These are phyloP conservation scores for Heterobasidion annosum DNA, from an alignment of 1,284 basidiomycete species.

Conservation along the genomic window DNA sequence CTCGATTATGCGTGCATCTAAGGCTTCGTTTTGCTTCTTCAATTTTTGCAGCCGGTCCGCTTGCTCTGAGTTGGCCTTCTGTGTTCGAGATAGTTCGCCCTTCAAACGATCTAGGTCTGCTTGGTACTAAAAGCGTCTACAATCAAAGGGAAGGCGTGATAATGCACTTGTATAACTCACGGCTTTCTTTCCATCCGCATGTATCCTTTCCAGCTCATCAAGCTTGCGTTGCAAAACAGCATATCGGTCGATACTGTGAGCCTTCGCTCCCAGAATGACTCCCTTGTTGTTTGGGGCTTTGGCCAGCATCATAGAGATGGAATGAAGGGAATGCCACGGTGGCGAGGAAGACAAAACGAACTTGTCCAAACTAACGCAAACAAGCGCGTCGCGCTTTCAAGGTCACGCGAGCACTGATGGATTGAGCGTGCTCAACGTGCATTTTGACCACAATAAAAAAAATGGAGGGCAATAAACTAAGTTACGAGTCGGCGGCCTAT, in stretches of 20 bases:
- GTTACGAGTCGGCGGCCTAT: no score
- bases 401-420: neutral
- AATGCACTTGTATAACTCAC: slow-evolving; percentile 28
- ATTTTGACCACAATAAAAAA: neutral
- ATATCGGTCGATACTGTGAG: slow-evolving; percentile 34
- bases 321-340: no score
- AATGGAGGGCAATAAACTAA: no score
- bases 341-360: no score
- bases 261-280: neutral
- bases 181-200: slow-evolving; percentile 55
- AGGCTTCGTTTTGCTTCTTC: slow-evolving; percentile 48
- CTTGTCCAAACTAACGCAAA: neutral
- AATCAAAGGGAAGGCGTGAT: slow-evolving; percentile 4
- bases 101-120: slow-evolving; percentile 51
- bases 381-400: neutral
- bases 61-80: slow-evolving; percentile 42
- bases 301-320: neutral
- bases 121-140: slow-evolving; percentile 34
- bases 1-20: slow-evolving; percentile 49
- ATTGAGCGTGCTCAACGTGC: neutral
- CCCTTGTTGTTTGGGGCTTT: no score
- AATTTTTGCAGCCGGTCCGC: slow-evolving; percentile 47
- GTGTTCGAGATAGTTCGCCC: slow-evolving; percentile 40
- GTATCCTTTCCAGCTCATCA: slow-evolving; percentile 56
- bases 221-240: slow-evolving; percentile 51